Evolutionary conservation across 2,329 filamentous ascomycete species (phyloP).

Genomic region (Rutstroemia sp.): DNA sequence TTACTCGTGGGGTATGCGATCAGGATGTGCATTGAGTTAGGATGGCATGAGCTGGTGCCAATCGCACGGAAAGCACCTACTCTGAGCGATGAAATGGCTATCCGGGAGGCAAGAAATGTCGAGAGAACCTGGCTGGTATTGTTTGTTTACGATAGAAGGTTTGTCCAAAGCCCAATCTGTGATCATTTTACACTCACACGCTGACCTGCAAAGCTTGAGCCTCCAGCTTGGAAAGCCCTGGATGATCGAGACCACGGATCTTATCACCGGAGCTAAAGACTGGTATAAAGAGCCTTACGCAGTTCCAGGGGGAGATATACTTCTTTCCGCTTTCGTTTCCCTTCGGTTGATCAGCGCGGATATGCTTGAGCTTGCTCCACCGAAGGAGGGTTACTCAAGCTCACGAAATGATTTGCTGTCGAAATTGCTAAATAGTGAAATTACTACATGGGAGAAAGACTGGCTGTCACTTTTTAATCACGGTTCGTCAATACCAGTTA

Average conservation of each 20-base stretch:
- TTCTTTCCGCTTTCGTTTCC: constrained; percentile 33
- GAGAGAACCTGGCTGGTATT: constrained; percentile 34
- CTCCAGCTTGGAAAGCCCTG: constrained; percentile 36
- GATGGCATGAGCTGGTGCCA: constrained; percentile 29
- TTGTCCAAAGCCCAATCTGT: constrained; percentile 3
- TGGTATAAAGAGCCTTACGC: constrained; percentile 31
- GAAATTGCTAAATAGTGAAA: constrained; percentile 14
- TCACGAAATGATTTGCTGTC: constrained; percentile 8
- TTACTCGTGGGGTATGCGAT: constrained; percentile 35
- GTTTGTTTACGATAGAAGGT: constrained; percentile 36
- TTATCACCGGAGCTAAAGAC: constrained; percentile 31
- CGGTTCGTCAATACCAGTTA: constrained; percentile 8
- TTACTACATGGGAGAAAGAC: constrained; percentile 16
- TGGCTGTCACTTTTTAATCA: constrained; percentile 14
- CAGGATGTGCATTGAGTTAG: constrained; percentile 34
- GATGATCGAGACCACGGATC: constrained; percentile 35
- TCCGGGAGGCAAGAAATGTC: constrained; percentile 29
- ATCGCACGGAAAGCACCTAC: constrained; percentile 7
- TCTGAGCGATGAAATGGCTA: neutral
- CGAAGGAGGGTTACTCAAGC: neutral
- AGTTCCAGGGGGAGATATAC: constrained; percentile 28
- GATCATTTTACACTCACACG: too few species aligned
- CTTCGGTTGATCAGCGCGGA: constrained; percentile 33
- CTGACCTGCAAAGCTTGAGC: constrained; percentile 29
- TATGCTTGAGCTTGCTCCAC: constrained; percentile 22